These are phyloP conservation scores for Coprinellus micaceus DNA, from an alignment of 768 basidiomycete genomes.

Conservation along the genomic window DNA sequence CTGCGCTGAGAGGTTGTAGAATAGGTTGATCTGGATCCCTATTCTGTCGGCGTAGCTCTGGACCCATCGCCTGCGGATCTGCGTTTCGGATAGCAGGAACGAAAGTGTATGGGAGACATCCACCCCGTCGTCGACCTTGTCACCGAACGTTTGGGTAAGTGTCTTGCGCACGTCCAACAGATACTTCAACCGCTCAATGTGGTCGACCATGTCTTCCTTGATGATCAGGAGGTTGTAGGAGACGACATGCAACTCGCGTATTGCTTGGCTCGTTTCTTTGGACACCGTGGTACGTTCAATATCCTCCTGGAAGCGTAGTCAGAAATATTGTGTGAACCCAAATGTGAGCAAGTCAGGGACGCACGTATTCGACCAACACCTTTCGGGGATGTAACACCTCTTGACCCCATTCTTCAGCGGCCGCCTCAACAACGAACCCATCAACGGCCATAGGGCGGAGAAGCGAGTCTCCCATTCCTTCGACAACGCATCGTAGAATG, in stretches of 20 bases:
- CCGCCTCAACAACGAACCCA: constrained; percentile 10
- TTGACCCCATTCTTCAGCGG: neutral
- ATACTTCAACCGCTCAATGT: constrained; percentile 10
- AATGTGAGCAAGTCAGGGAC: neutral
- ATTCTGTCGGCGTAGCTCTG: constrained; percentile 18
- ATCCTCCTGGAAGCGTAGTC: neutral
- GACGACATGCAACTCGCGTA: constrained; percentile 11
- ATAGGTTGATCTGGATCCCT: constrained; percentile 19
- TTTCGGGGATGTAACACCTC: constrained; percentile 1
- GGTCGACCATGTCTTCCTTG: constrained; percentile 11
- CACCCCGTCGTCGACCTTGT: neutral
- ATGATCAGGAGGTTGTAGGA: constrained; percentile 12
- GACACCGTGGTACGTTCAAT: neutral
- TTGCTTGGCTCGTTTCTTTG: neutral
- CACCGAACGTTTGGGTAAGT: neutral
- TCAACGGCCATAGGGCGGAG: constrained; percentile 14
- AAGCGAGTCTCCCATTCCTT: neutral
- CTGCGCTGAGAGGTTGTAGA: constrained; percentile 19
- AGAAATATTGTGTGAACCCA: neutral
- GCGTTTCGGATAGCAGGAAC: constrained; percentile 11
- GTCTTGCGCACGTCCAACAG: neutral
- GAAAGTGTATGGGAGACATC: constrained; percentile 11
- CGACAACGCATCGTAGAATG: neutral
- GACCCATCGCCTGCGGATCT: constrained; percentile 14
- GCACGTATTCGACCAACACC: constrained; percentile 9